phyloP scores from a whole-genome alignment of 306 rosid species.

The Lupinus albus region DNA sequence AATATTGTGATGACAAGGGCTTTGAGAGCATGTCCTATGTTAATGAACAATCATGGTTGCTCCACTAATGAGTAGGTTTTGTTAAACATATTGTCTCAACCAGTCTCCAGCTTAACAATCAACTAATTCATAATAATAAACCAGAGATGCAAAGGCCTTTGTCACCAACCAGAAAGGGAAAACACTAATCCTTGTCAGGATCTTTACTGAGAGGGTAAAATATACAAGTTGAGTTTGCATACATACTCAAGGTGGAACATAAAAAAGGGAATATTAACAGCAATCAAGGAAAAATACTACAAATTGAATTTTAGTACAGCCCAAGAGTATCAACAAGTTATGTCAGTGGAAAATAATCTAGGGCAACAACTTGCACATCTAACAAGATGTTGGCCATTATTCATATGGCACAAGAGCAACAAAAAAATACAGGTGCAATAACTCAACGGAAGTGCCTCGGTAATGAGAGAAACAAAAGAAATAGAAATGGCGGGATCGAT shows the following conservation, averaged over 20 bases:
- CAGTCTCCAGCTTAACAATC: not conserved
- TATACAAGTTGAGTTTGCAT: constrained; percentile 18
- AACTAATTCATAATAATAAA: constrained; percentile 18
- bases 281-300: not conserved
- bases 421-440: not conserved
- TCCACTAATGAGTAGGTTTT: not conserved
- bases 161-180: constrained; percentile 26
- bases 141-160: constrained; percentile 11
- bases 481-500: no score
- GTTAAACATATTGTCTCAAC: not conserved
- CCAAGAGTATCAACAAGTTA: not conserved
- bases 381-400: not conserved
- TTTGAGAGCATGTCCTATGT: not conserved
- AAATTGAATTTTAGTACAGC: not conserved
- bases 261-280: not conserved
- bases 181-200: not conserved
- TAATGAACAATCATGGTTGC: no score
- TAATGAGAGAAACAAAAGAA: constrained; percentile 15
- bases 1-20: not conserved
- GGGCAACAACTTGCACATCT: constrained; percentile 5
- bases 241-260: not conserved
- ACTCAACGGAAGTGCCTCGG: not conserved
- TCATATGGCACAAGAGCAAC: not conserved
- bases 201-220: not conserved
- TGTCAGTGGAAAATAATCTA: not conserved